These are phyloP conservation scores for Ophiostoma angusticollis DNA, from an alignment of 2,329 filamentous ascomycete species.

Conservation along the genomic window DNA sequence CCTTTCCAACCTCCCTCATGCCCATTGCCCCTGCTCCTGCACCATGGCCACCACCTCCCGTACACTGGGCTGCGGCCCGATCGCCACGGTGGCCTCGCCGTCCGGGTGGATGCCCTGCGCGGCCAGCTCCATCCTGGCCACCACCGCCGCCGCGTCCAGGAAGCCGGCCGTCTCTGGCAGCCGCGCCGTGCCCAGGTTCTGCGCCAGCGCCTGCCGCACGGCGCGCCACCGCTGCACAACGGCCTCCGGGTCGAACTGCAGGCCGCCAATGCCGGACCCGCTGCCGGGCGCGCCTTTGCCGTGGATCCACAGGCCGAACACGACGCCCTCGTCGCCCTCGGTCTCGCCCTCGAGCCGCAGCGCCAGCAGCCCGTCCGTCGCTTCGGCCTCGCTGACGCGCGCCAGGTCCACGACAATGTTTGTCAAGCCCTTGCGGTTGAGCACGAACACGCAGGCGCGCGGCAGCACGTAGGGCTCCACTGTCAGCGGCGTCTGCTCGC, in stretches of 20 bases:
- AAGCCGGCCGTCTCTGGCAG: conserved; percentile 4
- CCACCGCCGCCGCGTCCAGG: conserved; percentile 5
- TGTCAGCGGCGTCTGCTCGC: conserved; percentile 41
- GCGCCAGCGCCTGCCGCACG: conserved; percentile 15
- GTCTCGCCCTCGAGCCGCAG: conserved; percentile 8
- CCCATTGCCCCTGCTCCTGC: conserved; percentile 2
- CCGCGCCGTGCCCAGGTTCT: conserved; percentile 3
- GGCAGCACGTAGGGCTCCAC: conserved; percentile 25
- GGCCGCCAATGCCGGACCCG: neutral
- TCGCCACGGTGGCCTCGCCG: conserved; percentile 31
- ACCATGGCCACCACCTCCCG: conserved; percentile 24
- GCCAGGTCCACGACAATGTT: conserved; percentile 58
- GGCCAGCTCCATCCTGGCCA: neutral
- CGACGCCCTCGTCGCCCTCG: conserved; percentile 8
- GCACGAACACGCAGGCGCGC: conserved; percentile 51
- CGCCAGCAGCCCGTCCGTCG: conserved; percentile 35
- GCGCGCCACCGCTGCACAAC: conserved; percentile 31
- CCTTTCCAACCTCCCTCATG: neutral
- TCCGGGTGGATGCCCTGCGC: conserved; percentile 6
- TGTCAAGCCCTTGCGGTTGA: conserved; percentile 58
- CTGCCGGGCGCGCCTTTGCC: conserved; percentile 13
- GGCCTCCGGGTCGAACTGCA: conserved; percentile 13
- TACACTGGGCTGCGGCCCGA: conserved; percentile 31
- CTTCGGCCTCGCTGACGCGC: conserved; percentile 49
- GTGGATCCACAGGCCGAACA: conserved; percentile 44